Evolutionary conservation across 495 filamentous ascomycete species (phyloP).

Genomic region (Venustampulla echinocandica): DNA sequence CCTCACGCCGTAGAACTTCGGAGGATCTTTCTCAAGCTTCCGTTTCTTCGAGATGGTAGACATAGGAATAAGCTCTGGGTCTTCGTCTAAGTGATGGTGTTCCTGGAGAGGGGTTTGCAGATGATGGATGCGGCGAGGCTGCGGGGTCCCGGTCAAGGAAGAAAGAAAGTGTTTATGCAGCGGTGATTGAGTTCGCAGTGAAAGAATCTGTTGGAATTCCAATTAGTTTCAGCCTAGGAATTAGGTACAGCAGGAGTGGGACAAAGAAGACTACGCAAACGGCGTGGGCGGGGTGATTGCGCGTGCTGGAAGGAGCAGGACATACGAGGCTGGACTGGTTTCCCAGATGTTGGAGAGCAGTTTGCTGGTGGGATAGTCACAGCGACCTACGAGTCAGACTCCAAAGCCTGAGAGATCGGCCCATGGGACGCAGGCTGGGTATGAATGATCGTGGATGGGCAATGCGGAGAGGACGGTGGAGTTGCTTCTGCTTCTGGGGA

Average conservation of each 20-base stretch:
- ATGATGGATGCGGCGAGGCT: background rate
- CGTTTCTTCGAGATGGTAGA: conserved; percentile 38
- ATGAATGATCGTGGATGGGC: no score
- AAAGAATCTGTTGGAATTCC: no score
- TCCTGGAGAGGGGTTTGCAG: background rate
- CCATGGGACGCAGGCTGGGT: conserved; percentile 2
- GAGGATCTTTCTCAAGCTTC: conserved; percentile 44
- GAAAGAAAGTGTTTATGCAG: no score
- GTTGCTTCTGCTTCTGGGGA: no score
- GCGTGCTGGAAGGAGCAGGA: no score
- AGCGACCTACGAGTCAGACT: background rate
- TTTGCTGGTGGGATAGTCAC: background rate
- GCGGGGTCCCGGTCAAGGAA: no score
- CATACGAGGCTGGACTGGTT: conserved; percentile 15
- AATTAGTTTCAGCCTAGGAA: no score
- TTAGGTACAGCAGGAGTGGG: background rate
- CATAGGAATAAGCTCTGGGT: conserved; percentile 5
- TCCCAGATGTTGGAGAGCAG: conserved; percentile 1
- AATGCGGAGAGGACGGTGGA: no score
- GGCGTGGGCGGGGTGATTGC: no score
- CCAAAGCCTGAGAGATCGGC: background rate
- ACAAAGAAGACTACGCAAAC: background rate
- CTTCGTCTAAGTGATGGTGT: background rate
- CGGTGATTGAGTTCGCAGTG: no score
- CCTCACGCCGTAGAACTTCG: conserved; percentile 85